A percentile compares a stretch with the other conserved stretches of the same genome.
Conservation (phyloP, 305 asterid species). For the Rubia tinctorum region DNA sequence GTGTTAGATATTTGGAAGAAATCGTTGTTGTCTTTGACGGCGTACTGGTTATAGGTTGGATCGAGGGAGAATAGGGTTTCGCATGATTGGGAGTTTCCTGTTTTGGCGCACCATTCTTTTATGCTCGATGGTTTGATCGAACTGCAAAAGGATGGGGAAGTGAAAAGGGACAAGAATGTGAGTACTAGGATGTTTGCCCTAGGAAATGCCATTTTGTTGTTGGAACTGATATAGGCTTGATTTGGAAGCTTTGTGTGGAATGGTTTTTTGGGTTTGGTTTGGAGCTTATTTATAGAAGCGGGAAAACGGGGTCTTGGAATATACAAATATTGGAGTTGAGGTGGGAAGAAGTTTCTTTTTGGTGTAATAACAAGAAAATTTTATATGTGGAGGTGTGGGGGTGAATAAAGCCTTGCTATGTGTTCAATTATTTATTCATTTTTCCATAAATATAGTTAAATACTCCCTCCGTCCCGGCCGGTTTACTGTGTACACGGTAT, state of each 20-base stretch:
- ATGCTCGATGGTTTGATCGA: no score
- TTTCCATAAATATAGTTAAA: no score
- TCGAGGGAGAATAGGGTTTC: constrained; percentile 43
- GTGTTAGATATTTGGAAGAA: constrained; percentile 48
- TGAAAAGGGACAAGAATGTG: constrained; percentile 18
- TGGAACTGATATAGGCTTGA: no score
- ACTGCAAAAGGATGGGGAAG: constrained; percentile 33
- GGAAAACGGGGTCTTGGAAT: background rate
- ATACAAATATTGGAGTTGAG: background rate
- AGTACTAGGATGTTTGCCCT: constrained; percentile 20
- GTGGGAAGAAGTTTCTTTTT: background rate
- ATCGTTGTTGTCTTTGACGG: constrained; percentile 48
- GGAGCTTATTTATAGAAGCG: constrained; percentile 9
- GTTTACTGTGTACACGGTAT: no score
- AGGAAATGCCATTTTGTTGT: constrained; percentile 29
- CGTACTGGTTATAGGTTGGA: background rate
- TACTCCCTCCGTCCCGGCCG: no score
- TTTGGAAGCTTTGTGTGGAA: constrained; percentile 11
- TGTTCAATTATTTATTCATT: no score
- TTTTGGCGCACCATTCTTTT: constrained; percentile 74
- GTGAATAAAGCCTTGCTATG: no score
- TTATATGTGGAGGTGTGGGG: no score
- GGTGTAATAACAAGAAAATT: no score
- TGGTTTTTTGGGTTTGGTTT: background rate
- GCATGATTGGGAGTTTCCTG: constrained; percentile 70